Evolutionary conservation across 169 alveolate genomes (phyloP).

Genomic region (Plasmodium cynomolgi): DNA sequence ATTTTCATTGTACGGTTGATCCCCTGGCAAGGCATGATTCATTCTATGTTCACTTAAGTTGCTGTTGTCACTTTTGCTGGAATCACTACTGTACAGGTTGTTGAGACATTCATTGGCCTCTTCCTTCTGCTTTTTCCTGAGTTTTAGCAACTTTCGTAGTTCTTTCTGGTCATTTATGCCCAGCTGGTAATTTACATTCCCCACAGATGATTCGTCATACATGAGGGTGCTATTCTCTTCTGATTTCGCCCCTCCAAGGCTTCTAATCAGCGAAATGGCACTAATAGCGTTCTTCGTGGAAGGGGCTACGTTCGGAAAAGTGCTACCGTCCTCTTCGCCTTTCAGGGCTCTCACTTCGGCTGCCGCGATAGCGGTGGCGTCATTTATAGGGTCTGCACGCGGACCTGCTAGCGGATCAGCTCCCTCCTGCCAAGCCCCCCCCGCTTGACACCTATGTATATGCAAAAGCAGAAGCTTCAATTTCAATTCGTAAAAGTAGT

Average conservation of each 20-base stretch:
- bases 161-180: background rate
- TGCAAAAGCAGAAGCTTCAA: constrained; percentile 31
- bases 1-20: background rate
- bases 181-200: constrained; percentile 17
- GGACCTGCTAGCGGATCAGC: background rate
- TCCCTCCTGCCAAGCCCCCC: background rate
- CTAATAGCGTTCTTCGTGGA: background rate
- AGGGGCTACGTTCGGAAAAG: background rate
- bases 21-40: background rate
- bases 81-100: constrained; percentile 24
- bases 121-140: background rate
- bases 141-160: background rate
- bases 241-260: background rate
- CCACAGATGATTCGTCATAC: constrained; percentile 15
- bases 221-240: constrained; percentile 12
- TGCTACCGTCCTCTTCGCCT: background rate
- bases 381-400: background rate
- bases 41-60: background rate
- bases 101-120: background rate
- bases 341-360: background rate
- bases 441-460: constrained; percentile 3
- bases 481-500: constrained; percentile 61
- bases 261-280: background rate
- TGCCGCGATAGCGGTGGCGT: background rate
- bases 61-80: constrained; percentile 2